These are phyloP conservation scores for Neofusicoccum kwambonambiense DNA, from an alignment of 2,329 filamentous ascomycete species.

Conservation along the genomic window DNA sequence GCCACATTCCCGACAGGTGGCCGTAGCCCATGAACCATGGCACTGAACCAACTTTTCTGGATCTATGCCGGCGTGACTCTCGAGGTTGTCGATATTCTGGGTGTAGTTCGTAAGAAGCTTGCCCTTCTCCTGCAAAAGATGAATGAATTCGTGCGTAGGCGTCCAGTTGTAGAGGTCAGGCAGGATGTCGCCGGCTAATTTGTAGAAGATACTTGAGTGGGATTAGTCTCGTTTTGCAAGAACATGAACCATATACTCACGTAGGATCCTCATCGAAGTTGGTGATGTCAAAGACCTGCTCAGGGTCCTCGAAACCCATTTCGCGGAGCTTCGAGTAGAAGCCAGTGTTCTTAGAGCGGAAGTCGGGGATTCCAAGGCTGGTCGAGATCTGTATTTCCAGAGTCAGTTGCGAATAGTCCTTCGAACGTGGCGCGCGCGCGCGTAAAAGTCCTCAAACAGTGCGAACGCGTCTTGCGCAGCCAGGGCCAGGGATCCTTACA, in stretches of 20 bases:
- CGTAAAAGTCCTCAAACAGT: background rate
- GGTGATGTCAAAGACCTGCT: conserved; percentile 91
- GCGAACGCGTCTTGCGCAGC: conserved; percentile 35
- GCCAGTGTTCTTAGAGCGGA: conserved; percentile 88
- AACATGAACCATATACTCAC: background rate
- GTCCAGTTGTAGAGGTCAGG: conserved; percentile 78
- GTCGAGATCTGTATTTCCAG: conserved; percentile 67
- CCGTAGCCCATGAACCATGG: conserved; percentile 92
- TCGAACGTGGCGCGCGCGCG: background rate
- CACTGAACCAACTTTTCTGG: conserved; percentile 88
- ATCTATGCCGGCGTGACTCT: conserved; percentile 78
- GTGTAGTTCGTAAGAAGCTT: conserved; percentile 97
- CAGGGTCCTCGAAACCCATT: conserved; percentile 76
- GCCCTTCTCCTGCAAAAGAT: conserved; percentile 78
- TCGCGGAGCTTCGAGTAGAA: conserved; percentile 83
- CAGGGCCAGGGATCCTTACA: conserved; percentile 12
- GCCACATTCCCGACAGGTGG: conserved; percentile 80
- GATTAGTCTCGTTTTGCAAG: background rate
- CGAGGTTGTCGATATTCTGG: conserved; percentile 97
- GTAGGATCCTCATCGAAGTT: conserved; percentile 81
- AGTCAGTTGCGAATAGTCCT: conserved; percentile 26
- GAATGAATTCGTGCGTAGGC: conserved; percentile 92
- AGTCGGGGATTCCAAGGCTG: conserved; percentile 94
- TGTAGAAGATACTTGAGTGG: conserved; percentile 69
- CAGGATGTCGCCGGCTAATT: conserved; percentile 84